phyloP scores from a whole-genome alignment of 345 rosid genomes.

The Firmiana major region DNA sequence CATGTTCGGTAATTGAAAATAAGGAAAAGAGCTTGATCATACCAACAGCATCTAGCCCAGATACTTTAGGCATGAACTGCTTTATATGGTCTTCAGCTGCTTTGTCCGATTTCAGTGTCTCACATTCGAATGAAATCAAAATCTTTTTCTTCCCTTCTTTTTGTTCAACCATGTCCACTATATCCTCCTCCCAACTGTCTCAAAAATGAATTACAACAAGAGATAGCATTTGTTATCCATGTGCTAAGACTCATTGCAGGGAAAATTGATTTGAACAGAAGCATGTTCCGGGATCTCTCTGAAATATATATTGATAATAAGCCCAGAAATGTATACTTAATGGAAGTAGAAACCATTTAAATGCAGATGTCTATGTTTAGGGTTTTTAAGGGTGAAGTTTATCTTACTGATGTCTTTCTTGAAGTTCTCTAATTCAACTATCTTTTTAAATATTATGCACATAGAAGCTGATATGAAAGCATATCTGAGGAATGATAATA shows the following conservation, averaged over 20 bases:
- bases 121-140: constrained; percentile 67
- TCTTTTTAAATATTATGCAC: not conserved
- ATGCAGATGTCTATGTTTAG: not conserved
- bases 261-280: not conserved
- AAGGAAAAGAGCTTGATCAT: constrained; percentile 13
- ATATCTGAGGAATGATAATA: not conserved
- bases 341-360: not conserved
- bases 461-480: not conserved
- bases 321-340: not conserved
- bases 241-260: not conserved
- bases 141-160: constrained; percentile 62
- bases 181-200: constrained; percentile 77
- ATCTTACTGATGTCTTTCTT: not conserved
- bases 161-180: constrained; percentile 65
- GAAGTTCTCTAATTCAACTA: not conserved
- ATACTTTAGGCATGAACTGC: constrained; percentile 82
- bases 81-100: constrained; percentile 88
- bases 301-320: not conserved
- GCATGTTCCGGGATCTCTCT: not conserved
- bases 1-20: not conserved
- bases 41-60: constrained; percentile 86
- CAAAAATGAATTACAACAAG: constrained; percentile 7
- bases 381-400: not conserved
- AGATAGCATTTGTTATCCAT: not conserved
- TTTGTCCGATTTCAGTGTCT: constrained; percentile 83